A percentile compares a stretch with the other conserved stretches of the same genome.
Conservation (phyloP, 441 rosid genomes). For the Croton laevigatus region DNA sequence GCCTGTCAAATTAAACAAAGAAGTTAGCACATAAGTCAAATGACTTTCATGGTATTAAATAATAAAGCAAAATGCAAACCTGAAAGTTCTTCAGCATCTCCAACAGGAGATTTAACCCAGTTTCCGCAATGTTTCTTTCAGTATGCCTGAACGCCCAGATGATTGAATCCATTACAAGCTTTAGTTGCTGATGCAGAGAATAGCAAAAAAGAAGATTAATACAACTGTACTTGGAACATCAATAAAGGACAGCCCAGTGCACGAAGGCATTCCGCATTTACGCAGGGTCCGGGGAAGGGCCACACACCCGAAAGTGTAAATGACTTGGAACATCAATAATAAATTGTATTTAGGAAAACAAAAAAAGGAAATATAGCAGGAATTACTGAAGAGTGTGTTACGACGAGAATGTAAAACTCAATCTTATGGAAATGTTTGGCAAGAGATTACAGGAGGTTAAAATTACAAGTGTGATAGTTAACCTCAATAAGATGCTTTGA, state of each 20-base stretch:
- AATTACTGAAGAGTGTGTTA: too few relatives aligned
- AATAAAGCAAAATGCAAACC: slow-evolving; percentile 39
- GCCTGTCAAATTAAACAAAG: slow-evolving; percentile 41
- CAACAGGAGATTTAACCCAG: slow-evolving; percentile 86
- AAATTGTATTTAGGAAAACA: not conserved
- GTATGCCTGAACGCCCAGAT: slow-evolving; percentile 99
- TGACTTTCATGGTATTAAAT: not conserved
- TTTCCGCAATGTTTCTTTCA: slow-evolving; percentile 97
- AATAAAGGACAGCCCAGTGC: too few relatives aligned
- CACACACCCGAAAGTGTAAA: too few relatives aligned
- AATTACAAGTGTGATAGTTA: too few relatives aligned
- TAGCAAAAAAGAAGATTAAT: not conserved
- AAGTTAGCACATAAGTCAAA: slow-evolving; percentile 20
- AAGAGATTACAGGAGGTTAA: too few relatives aligned
- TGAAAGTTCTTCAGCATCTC: slow-evolving; percentile 97
- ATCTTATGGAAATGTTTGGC: too few relatives aligned
- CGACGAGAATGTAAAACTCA: not conserved
- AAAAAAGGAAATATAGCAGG: not conserved
- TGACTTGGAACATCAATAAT: not conserved
- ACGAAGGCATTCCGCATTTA: too few relatives aligned
- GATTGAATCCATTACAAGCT: slow-evolving; percentile 98
- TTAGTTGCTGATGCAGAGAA: slow-evolving; percentile 65
- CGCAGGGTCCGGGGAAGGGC: too few relatives aligned
- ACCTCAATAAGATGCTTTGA: too few relatives aligned
- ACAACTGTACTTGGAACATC: not conserved